Conservation (phyloP, 2,329 filamentous ascomycete genomes). For the Colletotrichum sp. region DNA sequence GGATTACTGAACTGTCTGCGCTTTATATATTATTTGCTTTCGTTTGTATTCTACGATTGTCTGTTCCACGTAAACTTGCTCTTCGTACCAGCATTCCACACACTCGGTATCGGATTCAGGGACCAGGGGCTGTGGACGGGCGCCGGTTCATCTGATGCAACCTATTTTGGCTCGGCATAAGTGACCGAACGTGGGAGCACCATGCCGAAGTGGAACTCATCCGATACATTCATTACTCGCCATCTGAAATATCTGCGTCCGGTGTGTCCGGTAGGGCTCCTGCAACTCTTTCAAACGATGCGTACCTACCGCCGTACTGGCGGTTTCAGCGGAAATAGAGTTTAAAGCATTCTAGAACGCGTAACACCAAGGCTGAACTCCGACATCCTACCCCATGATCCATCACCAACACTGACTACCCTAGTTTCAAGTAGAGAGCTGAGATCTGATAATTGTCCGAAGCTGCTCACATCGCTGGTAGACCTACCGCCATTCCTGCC, state of each 20-base stretch:
- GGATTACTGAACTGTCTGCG: neutral
- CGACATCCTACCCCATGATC: neutral
- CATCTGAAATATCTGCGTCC: neutral
- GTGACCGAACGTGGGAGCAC: neutral
- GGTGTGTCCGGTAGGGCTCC: neutral
- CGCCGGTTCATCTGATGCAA: neutral
- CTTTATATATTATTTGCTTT: neutral
- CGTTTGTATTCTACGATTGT: neutral
- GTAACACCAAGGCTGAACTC: neutral
- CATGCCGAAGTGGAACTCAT: neutral
- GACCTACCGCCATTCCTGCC: neutral
- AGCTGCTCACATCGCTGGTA: neutral
- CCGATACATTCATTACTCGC: neutral
- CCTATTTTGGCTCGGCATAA: neutral
- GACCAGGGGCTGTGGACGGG: neutral
- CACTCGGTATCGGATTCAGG: neutral
- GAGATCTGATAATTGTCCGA: neutral
- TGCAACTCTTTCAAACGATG: neutral
- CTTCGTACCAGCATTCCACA: too few relatives aligned
- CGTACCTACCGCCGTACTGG: neutral
- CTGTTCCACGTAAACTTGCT: neutral
- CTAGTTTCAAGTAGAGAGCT: neutral
- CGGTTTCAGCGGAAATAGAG: neutral
- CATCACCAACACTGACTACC: neutral
- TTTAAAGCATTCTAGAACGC: neutral